A percentile compares a stretch with the other conserved stretches of the same genome.
phyloP scores from a whole-genome alignment of 2,329 filamentous ascomycete species.

The Fusarium xylarioides region DNA sequence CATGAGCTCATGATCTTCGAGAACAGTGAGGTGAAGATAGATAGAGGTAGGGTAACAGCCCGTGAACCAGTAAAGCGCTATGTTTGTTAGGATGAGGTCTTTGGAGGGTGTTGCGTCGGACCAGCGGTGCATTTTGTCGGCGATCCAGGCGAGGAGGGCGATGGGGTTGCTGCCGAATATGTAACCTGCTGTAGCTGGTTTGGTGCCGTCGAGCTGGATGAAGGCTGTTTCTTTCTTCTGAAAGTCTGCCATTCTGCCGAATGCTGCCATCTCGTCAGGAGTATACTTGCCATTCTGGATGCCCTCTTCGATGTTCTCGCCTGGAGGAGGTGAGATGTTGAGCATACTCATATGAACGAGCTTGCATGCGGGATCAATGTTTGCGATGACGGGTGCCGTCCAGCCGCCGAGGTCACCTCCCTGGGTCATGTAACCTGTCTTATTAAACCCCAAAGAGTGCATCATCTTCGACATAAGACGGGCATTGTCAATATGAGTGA shows the following conservation, averaged over 20 bases:
- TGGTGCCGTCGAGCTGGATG: constrained; percentile 18
- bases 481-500: constrained; percentile 1
- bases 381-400: constrained; percentile 16
- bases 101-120: neutral
- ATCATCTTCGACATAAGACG: constrained; percentile 20
- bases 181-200: constrained; percentile 5
- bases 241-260: neutral
- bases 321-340: neutral
- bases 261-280: neutral
- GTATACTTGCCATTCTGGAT: neutral
- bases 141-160: constrained; percentile 8
- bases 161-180: constrained; percentile 8
- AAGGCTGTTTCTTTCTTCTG: constrained; percentile 15
- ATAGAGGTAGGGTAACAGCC: constrained; percentile 16
- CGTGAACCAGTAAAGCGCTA: constrained; percentile 13
- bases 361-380: constrained; percentile 9
- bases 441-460: neutral
- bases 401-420: constrained; percentile 26
- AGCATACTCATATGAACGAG: constrained; percentile 17
- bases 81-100: constrained; percentile 12
- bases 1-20: neutral
- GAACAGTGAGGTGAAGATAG: neutral
- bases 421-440: constrained; percentile 17
- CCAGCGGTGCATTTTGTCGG: constrained; percentile 20
- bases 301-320: neutral